Evolutionary conservation across 257 asterid genomes (phyloP).

Genomic region (Solanum chiquidenum): DNA sequence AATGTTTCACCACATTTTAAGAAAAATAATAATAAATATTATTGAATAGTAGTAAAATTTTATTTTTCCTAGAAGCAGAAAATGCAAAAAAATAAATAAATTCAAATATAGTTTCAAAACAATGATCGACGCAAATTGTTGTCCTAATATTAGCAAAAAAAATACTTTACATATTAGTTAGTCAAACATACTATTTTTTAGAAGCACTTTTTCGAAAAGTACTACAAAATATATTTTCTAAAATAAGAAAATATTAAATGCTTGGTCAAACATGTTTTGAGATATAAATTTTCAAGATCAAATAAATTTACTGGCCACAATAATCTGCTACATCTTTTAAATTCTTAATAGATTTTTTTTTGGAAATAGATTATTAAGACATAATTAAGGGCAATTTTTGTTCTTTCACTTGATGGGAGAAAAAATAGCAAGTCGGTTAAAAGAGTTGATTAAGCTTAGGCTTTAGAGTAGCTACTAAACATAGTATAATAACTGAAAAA

Average conservation of each 20-base stretch:
- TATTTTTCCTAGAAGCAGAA: not conserved
- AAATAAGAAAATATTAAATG: not conserved
- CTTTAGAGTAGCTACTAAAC: not conserved
- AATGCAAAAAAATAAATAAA: not conserved
- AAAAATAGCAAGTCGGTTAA: not conserved
- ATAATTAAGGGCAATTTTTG: not conserved
- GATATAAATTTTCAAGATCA: not conserved
- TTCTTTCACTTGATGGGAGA: not conserved
- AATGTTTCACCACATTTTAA: not conserved
- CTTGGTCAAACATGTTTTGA: not conserved
- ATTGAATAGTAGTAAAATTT: not conserved
- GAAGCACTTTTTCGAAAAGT: not conserved
- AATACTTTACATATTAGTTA: not conserved
- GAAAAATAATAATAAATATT: not conserved
- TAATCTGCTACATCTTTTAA: not conserved
- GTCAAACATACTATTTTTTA: not conserved
- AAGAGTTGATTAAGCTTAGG: not conserved
- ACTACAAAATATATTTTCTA: not conserved
- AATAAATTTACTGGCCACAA: not conserved
- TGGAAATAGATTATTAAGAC: not conserved
- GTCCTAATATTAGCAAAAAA: not conserved
- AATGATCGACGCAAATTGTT: not conserved
- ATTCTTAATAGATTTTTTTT: not conserved
- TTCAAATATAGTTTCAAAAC: not conserved
- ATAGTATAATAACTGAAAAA: not conserved